These are phyloP conservation scores for Hanseniaspora osmophila DNA, from an alignment of 805 yeast genomes.

Conservation along the genomic window DNA sequence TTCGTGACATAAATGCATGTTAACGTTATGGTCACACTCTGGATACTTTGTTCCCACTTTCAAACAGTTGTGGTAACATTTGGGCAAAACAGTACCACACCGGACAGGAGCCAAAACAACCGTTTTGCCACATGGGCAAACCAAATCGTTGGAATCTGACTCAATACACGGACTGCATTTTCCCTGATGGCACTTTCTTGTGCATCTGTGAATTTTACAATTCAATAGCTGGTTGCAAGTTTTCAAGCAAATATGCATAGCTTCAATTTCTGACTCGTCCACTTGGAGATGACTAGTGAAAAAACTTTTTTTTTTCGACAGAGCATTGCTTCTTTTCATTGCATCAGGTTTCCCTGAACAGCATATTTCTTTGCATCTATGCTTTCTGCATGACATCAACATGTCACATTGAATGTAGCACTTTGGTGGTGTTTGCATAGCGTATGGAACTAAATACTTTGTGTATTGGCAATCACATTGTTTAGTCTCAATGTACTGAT, in stretches of 20 bases:
- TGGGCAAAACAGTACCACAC: slow-evolving; percentile 59
- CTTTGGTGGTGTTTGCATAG: slow-evolving; percentile 39
- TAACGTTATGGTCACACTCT: slow-evolving; percentile 58
- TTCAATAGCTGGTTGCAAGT: slow-evolving; percentile 47
- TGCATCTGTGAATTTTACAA: slow-evolving; percentile 60
- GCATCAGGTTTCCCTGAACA: slow-evolving; percentile 59
- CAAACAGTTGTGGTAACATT: slow-evolving; percentile 52
- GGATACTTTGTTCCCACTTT: slow-evolving; percentile 26
- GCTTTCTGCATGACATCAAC: slow-evolving; percentile 65
- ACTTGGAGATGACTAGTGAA: slow-evolving; percentile 21
- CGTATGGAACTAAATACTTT: slow-evolving; percentile 50
- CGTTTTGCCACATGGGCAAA: slow-evolving; percentile 72
- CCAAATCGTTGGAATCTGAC: slow-evolving; percentile 63
- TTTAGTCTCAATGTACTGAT: slow-evolving; percentile 36
- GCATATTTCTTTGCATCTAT: slow-evolving; percentile 55
- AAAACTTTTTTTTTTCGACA: slow-evolving; percentile 10
- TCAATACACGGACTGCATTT: slow-evolving; percentile 71
- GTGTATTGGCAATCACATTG: slow-evolving; percentile 52
- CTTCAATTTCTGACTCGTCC: slow-evolving; percentile 53
- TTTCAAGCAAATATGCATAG: slow-evolving; percentile 57
- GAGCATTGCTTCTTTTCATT: slow-evolving; percentile 29
- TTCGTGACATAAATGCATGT: slow-evolving; percentile 62
- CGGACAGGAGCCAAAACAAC: slow-evolving; percentile 70
- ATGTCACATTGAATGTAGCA: slow-evolving; percentile 67
- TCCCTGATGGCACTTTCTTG: slow-evolving; percentile 63